Percentiles rank a stretch among this genome's conserved stretches.
phyloP scores from a whole-genome alignment of 805 yeast genomes.

The Scheffersomyces spartinae region DNA sequence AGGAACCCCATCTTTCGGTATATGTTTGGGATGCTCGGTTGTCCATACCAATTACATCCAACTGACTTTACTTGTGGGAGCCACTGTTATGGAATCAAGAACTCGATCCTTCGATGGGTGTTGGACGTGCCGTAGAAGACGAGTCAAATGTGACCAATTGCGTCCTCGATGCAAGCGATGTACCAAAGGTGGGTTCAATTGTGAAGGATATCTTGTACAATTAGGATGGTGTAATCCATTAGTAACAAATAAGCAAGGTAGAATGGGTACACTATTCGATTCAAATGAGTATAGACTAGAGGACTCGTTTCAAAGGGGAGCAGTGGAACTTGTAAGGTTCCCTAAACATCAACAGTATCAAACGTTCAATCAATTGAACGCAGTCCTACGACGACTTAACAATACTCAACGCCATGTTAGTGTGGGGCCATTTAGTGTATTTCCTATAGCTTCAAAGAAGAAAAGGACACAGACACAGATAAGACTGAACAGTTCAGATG shows the following conservation, averaged over 20 bases:
- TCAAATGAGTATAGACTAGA: slow-evolving; percentile 3
- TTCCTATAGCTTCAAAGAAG: slow-evolving; percentile 5
- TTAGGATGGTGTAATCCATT: slow-evolving; percentile 35
- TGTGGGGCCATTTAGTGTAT: slow-evolving; percentile 17
- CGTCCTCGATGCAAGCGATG: slow-evolving; percentile 38
- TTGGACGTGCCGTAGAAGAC: slow-evolving; percentile 42
- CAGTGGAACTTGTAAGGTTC: slow-evolving; percentile 31
- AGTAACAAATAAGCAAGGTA: slow-evolving; percentile 14
- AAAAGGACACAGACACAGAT: not conserved
- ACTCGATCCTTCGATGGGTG: slow-evolving; percentile 38
- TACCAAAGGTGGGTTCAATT: slow-evolving; percentile 28
- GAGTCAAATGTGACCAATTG: slow-evolving; percentile 40
- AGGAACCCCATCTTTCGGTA: no score
- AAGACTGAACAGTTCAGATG: not conserved
- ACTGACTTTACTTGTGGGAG: no score
- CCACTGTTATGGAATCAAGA: slow-evolving; percentile 10
- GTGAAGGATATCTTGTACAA: slow-evolving; percentile 40
- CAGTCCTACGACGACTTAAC: slow-evolving; percentile 5
- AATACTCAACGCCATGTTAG: slow-evolving; percentile 4
- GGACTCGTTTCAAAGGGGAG: slow-evolving; percentile 28
- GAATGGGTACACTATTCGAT: slow-evolving; percentile 5
- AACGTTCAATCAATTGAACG: slow-evolving; percentile 28
- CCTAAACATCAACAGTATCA: slow-evolving; percentile 21
- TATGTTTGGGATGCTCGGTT: no score
- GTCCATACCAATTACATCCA: no score